Percentiles rank a stretch among this genome's conserved stretches.
Evolutionary conservation across 2,329 filamentous ascomycete genomes (phyloP).

Genomic region (Periconia macrospinosa): DNA sequence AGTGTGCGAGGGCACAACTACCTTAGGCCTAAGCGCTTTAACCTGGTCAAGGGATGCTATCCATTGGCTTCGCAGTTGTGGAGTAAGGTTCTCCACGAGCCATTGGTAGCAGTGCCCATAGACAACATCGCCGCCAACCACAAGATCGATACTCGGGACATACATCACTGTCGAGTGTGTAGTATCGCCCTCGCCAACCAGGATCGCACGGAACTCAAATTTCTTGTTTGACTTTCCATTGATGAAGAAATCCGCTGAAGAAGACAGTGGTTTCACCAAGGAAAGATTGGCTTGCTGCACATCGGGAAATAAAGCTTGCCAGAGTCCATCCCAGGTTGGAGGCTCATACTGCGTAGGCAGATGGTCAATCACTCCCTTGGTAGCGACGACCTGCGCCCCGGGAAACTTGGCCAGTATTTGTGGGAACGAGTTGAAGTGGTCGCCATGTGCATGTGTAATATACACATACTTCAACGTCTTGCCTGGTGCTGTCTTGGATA

Average conservation of each 20-base stretch:
- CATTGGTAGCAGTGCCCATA: conserved; percentile 44
- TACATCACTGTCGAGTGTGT: conserved; percentile 39
- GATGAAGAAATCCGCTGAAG: conserved; percentile 20
- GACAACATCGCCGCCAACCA: conserved; percentile 44
- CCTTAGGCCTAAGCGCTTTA: conserved; percentile 30
- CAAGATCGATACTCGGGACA: conserved; percentile 39
- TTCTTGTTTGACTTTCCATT: conserved; percentile 9
- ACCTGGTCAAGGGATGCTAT: conserved; percentile 37
- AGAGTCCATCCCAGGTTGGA: conserved; percentile 16
- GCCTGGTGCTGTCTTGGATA: conserved; percentile 26
- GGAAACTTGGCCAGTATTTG: conserved; percentile 39
- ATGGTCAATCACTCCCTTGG: conserved; percentile 3
- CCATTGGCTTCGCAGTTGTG: conserved; percentile 36
- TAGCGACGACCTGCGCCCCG: conserved; percentile 21
- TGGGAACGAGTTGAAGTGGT: conserved; percentile 45
- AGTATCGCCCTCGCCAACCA: conserved; percentile 20
- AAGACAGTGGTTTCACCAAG: conserved; percentile 11
- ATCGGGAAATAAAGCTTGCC: not conserved
- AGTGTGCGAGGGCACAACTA: conserved; percentile 38
- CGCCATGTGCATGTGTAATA: conserved; percentile 48
- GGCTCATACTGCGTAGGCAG: conserved; percentile 9
- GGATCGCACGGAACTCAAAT: conserved; percentile 18
- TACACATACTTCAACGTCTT: conserved; percentile 41
- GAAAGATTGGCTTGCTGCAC: not conserved
- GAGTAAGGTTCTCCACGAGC: conserved; percentile 39